phyloP scores from a whole-genome alignment of 768 basidiomycete genomes.

The Cystofilobasidium bisporidii region DNA sequence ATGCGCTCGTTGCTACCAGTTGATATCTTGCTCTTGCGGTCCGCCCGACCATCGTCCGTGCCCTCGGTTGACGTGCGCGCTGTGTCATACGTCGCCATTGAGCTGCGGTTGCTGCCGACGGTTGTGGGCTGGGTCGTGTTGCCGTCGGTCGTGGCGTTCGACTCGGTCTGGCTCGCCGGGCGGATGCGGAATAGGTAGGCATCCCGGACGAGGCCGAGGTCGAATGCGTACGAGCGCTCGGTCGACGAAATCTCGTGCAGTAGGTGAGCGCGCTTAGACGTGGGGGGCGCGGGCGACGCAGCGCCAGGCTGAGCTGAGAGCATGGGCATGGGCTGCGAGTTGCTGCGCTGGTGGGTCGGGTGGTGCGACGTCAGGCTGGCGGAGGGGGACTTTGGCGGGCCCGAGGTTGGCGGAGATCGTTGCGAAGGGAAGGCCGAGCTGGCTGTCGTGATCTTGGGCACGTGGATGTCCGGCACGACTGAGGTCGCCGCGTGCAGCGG shows the following conservation, averaged over 20 bases:
- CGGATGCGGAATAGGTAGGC: slow-evolving; percentile 36
- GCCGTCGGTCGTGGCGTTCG: slow-evolving; percentile 26
- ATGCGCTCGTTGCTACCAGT: neutral
- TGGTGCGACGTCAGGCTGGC: neutral
- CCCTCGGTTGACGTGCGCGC: slow-evolving; percentile 32
- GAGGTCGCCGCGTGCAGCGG: slow-evolving; percentile 3
- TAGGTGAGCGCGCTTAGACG: slow-evolving; percentile 38
- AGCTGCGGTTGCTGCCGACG: slow-evolving; percentile 30
- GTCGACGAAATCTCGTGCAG: slow-evolving; percentile 39
- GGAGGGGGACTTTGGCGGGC: neutral
- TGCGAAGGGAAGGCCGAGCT: neutral
- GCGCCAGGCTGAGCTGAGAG: neutral
- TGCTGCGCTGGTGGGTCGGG: neutral
- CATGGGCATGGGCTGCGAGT: slow-evolving; percentile 1
- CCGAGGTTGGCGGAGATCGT: neutral
- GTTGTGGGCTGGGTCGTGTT: slow-evolving; percentile 27
- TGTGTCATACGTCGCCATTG: slow-evolving; percentile 34
- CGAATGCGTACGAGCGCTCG: slow-evolving; percentile 39
- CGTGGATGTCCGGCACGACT: slow-evolving; percentile 6
- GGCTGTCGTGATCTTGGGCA: slow-evolving; percentile 1
- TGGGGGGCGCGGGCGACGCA: slow-evolving; percentile 12
- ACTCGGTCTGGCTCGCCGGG: slow-evolving; percentile 27
- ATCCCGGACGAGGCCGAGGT: slow-evolving; percentile 39
- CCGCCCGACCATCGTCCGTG: slow-evolving; percentile 17
- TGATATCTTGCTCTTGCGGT: slow-evolving; percentile 10